A percentile compares a stretch with the other conserved stretches of the same genome.
Evolutionary conservation across 768 basidiomycete genomes (phyloP).

Genomic region (Pisolithus marmoratus): DNA sequence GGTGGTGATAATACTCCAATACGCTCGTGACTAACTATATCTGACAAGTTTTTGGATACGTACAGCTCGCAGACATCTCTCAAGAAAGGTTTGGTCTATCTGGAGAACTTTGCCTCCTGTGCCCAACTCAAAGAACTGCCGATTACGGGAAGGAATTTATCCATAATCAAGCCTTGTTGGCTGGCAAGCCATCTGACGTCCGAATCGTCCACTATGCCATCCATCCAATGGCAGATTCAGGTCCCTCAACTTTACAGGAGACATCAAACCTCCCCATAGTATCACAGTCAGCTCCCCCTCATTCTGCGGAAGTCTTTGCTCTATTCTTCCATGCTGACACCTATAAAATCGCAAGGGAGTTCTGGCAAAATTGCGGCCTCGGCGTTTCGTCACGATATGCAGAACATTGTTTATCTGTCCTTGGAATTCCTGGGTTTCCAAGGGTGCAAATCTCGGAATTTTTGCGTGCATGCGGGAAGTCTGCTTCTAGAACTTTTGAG

Average conservation of each 20-base stretch:
- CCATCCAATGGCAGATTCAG: conserved; percentile 46
- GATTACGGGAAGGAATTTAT: conserved; percentile 74
- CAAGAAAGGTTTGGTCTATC: conserved; percentile 68
- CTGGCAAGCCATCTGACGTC: conserved; percentile 40
- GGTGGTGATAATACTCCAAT: conserved; percentile 38
- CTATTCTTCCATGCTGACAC: conserved; percentile 67
- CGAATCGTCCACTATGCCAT: conserved; percentile 69
- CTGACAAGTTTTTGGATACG: not conserved
- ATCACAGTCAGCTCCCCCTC: conserved; percentile 18
- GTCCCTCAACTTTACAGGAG: conserved; percentile 2
- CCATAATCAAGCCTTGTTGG: conserved; percentile 38
- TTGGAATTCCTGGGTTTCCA: conserved; percentile 29
- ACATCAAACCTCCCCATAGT: conserved; percentile 8
- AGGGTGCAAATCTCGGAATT: conserved; percentile 24
- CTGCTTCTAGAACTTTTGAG: conserved; percentile 41
- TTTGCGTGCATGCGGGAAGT: conserved; percentile 20
- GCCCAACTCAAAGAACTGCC: conserved; percentile 67
- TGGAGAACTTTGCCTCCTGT: conserved; percentile 74
- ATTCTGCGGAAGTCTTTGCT: conserved; percentile 67
- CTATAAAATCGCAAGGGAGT: conserved; percentile 71
- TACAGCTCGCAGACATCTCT: conserved; percentile 72
- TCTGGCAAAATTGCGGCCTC: conserved; percentile 93
- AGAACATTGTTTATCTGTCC: conserved; percentile 70
- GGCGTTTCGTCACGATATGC: conserved; percentile 90
- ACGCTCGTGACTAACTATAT: not conserved